Evolutionary conservation across 225 moss, liverwort and hornwort species (phyloP), one percentile per base, ranked within the genome.

Genomic region (Neckera pumila): DNA sequence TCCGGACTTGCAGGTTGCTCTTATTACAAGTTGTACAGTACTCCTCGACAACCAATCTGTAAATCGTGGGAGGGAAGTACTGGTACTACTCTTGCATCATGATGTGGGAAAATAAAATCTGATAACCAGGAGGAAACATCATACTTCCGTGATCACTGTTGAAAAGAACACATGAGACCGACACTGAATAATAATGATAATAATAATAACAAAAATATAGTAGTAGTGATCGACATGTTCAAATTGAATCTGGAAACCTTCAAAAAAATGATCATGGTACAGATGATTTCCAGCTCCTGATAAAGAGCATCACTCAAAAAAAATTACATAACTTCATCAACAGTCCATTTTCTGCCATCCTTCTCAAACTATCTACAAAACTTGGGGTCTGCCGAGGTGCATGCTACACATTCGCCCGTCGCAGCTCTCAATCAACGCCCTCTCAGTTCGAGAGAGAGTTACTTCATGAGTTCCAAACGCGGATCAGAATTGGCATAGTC

Each of bases 341-440:
- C 75, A 80, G 75, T 73, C 80, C 87, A 72, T 53, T 73, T 56
- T 84, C 84, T 84, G 69, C 54, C 71, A 78, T 86, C 27, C 57
- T 76, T 51, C 43, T 80, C 89, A 80, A 80, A 86, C 88, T 91
- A 93, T 93, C 92, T 88, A 93, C 92, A 91, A 93, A 89, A 77
- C 83, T 87, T 86, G 81, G 76, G 77, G 79, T 84, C 62, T 63
- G 76, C 89, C 74, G 21, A 73, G 27, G 89, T 62, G 79, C 79
- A 65, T 73, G 82, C 87, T 78, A 30, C 87, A 83, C 61, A 85
- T 67, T 91, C 81, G 62, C 75, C 87, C 86, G 63, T 75, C 89
- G 86, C 88, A 88, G 84, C 89, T 89, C 92, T 86, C 86, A 85
- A 79, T 66, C 42, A 51, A 85, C 33, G n/a, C 67, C 77, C 78